These are phyloP conservation scores for Albizia julibrissin DNA, from an alignment of 306 rosid species.

Conservation along the genomic window DNA sequence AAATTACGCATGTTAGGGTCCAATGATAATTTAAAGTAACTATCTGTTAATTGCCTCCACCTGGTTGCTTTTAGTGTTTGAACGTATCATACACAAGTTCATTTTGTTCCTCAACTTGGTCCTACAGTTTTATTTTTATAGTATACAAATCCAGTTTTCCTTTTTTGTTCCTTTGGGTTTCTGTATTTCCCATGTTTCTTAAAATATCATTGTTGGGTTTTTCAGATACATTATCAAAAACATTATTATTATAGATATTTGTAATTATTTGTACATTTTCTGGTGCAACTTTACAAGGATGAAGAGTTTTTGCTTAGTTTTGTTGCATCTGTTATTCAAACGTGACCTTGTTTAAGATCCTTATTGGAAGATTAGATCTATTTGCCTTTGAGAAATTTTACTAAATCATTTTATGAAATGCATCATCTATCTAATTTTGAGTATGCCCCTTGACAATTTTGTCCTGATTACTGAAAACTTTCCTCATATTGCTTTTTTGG, in stretches of 20 bases:
- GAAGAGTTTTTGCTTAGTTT: background rate
- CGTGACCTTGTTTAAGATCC: background rate
- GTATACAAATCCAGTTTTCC: constrained; percentile 16
- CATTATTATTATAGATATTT: background rate
- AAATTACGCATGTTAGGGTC: constrained; percentile 17
- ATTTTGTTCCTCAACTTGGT: background rate
- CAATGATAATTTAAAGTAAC: background rate
- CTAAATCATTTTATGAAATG: background rate
- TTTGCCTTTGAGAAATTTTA: background rate
- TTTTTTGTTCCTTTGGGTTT: background rate
- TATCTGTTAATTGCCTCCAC: background rate
- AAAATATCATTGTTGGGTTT: background rate
- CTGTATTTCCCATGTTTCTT: background rate
- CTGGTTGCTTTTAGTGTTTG: background rate
- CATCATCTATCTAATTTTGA: background rate
- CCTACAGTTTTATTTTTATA: constrained; percentile 5
- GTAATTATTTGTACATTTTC: background rate
- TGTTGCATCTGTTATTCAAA: background rate
- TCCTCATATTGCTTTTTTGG: background rate
- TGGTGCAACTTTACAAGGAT: background rate
- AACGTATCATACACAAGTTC: background rate
- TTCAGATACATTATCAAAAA: constrained; percentile 3
- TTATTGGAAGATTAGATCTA: background rate
- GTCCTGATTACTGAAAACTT: background rate
- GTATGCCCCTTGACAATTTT: background rate